Percentiles rank a stretch among this genome's conserved stretches.
phyloP scores from a whole-genome alignment of 179 eudicot genomes.

The Silene vulgaris region DNA sequence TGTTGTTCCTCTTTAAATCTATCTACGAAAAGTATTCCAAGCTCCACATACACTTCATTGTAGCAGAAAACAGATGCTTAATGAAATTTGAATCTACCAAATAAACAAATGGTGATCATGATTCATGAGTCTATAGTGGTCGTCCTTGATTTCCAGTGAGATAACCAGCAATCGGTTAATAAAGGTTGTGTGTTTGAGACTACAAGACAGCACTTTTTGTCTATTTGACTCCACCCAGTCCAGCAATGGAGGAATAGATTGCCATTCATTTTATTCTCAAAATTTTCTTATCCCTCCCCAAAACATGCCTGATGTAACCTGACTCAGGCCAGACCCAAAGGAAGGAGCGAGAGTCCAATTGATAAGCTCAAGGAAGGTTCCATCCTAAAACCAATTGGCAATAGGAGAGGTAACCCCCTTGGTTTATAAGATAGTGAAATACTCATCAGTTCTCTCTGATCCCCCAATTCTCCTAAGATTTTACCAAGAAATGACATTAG shows the following conservation, averaged over 20 bases:
- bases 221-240: not conserved
- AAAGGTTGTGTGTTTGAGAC: not conserved
- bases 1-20: too few species aligned
- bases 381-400: too few species aligned
- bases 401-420: too few species aligned
- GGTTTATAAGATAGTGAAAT: too few species aligned
- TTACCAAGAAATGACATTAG: too few species aligned
- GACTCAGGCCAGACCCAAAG: too few species aligned
- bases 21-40: not conserved
- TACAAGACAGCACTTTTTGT: not conserved
- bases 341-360: too few species aligned
- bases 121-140: not conserved
- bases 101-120: too few species aligned
- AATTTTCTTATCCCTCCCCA: not conserved
- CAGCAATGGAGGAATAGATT: not conserved
- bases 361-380: too few species aligned
- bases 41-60: not conserved
- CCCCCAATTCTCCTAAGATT: too few species aligned
- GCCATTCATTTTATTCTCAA: not conserved
- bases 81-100: not conserved
- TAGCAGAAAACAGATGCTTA: not conserved
- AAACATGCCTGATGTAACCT: too few species aligned
- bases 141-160: not conserved
- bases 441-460: too few species aligned
- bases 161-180: not conserved